phyloP scores from a whole-genome alignment of 768 basidiomycete genomes.

The Amanita subjunquillea region DNA sequence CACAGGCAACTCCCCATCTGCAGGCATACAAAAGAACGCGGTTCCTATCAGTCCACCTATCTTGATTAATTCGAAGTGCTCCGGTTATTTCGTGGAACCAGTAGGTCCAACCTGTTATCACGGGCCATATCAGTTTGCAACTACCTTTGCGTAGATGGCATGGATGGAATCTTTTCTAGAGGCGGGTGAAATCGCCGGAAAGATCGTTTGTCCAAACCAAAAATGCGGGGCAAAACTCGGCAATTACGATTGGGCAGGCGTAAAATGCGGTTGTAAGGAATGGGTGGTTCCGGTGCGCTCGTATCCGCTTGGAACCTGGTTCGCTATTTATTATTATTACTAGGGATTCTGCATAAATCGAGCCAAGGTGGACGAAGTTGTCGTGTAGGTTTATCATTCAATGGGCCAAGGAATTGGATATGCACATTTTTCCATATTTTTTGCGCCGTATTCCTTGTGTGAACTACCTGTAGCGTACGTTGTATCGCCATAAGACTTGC shows the following conservation, averaged over 20 bases:
- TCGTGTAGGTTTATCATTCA: slow-evolving; percentile 7
- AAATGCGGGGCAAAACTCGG: slow-evolving; percentile 89
- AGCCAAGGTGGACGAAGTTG: slow-evolving; percentile 60
- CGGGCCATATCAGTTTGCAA: not conserved
- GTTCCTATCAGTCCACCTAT: slow-evolving; percentile 49
- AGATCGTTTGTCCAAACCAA: slow-evolving; percentile 86
- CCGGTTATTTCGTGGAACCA: slow-evolving; percentile 95
- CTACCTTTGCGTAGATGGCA: slow-evolving; percentile 48
- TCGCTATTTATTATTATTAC: not conserved
- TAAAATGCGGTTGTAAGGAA: slow-evolving; percentile 80
- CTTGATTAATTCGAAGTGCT: slow-evolving; percentile 74
- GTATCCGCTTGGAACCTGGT: not conserved
- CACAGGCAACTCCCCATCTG: slow-evolving; percentile 5
- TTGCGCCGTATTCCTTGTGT: too few relatives aligned
- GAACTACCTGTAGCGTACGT: too few relatives aligned
- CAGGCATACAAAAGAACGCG: slow-evolving; percentile 12
- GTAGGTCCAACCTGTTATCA: slow-evolving; percentile 33
- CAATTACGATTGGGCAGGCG: slow-evolving; percentile 95
- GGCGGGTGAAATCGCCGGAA: slow-evolving; percentile 72
- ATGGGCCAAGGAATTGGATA: too few relatives aligned
- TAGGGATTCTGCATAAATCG: slow-evolving; percentile 59
- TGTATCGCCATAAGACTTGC: too few relatives aligned
- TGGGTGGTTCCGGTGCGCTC: slow-evolving; percentile 83
- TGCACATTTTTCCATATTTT: too few relatives aligned
- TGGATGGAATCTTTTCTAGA: slow-evolving; percentile 90